These are phyloP conservation scores for Plasmodium yoelii DNA, from an alignment of 169 alveolate genomes.

Conservation along the genomic window DNA sequence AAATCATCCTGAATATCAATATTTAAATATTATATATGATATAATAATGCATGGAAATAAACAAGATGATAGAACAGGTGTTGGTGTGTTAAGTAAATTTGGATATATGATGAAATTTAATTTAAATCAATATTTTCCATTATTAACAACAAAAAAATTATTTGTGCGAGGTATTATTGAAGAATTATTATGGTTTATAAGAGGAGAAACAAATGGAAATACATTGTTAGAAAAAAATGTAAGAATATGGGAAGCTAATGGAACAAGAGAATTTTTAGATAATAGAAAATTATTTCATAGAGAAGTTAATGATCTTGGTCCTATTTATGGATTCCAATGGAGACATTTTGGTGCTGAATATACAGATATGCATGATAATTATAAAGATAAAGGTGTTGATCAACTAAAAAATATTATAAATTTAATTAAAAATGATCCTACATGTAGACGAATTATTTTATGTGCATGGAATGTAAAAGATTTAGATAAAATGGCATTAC, in stretches of 20 bases:
- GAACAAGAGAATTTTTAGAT: slow-evolving; percentile 96
- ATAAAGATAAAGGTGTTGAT: slow-evolving; percentile 95
- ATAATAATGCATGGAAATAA: slow-evolving; percentile 91
- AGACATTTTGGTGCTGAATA: slow-evolving; percentile 97
- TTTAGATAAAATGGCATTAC: slow-evolving; percentile 97
- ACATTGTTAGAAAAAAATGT: slow-evolving; percentile 93
- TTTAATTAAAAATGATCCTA: slow-evolving; percentile 93
- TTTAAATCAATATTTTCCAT: slow-evolving; percentile 93
- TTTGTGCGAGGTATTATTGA: slow-evolving; percentile 95
- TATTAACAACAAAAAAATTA: slow-evolving; percentile 96
- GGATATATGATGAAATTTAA: slow-evolving; percentile 96
- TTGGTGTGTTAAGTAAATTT: slow-evolving; percentile 92
- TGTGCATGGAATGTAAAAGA: slow-evolving; percentile 98
- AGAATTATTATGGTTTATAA: slow-evolving; percentile 96
- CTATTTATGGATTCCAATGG: slow-evolving; percentile 99
- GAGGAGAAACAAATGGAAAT: slow-evolving; percentile 96
- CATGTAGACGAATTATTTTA: slow-evolving; percentile 93
- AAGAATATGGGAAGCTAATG: slow-evolving; percentile 98
- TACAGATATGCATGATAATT: slow-evolving; percentile 90
- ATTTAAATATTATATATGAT: slow-evolving; percentile 92
- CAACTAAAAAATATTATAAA: slow-evolving; percentile 92
- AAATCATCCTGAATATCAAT: slow-evolving; percentile 94
- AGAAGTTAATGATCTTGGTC: slow-evolving; percentile 97
- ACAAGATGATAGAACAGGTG: slow-evolving; percentile 94
- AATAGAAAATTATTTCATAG: slow-evolving; percentile 93